phyloP scores from a whole-genome alignment of 768 basidiomycete genomes.

The Mycena epipterygia region DNA sequence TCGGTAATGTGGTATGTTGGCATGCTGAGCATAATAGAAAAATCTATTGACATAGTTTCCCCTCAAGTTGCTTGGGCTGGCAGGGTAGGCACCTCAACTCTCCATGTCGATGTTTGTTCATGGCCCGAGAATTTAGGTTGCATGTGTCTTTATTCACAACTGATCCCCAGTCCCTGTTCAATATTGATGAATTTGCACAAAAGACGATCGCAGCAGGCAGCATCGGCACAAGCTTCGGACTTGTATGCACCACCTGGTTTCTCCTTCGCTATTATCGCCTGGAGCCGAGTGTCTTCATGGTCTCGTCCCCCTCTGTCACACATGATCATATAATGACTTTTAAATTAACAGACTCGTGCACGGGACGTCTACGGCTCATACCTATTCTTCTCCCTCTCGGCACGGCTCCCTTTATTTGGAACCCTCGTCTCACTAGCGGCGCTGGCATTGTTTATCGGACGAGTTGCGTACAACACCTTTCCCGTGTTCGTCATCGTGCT shows the following conservation, averaged over 20 bases:
- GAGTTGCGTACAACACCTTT: neutral
- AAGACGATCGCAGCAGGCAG: conserved; percentile 10
- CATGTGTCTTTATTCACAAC: neutral
- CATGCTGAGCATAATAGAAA: neutral
- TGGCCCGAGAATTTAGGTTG: neutral
- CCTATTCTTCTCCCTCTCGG: conserved; percentile 14
- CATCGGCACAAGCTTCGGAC: neutral
- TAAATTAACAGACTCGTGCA: conserved; percentile 11
- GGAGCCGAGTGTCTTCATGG: neutral
- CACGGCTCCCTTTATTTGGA: neutral
- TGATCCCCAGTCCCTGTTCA: conserved; percentile 6
- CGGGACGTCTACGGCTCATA: conserved; percentile 18
- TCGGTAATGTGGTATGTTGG: neutral
- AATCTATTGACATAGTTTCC: no score
- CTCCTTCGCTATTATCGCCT: neutral
- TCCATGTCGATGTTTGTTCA: neutral
- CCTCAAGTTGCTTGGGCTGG: neutral
- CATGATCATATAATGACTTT: neutral
- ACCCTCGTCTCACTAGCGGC: conserved; percentile 9
- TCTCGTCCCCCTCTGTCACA: neutral
- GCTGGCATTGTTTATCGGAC: neutral
- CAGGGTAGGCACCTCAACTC: neutral
- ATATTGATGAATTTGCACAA: neutral
- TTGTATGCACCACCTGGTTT: conserved; percentile 10
- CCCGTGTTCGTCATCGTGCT: neutral